These are phyloP conservation scores for Pseudogymnoascus sp. DNA, from an alignment of 2,329 filamentous ascomycete genomes.

Conservation along the genomic window DNA sequence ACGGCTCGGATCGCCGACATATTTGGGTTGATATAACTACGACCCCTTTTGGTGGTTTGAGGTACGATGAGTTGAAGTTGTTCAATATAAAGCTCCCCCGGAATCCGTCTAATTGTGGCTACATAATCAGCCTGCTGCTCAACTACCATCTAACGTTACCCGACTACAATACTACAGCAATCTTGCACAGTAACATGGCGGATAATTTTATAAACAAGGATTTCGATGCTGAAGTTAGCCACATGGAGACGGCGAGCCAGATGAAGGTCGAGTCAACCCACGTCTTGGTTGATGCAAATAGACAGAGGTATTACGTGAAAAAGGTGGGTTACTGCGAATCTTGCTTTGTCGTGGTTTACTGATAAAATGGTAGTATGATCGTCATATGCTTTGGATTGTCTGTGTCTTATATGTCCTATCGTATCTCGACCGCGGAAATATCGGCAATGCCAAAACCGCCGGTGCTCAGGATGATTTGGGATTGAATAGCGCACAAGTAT, in stretches of 20 bases:
- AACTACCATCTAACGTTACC: no score
- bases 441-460: conserved; percentile 19
- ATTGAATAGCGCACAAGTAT: neutral
- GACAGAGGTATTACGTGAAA: neutral
- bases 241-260: neutral
- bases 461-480: conserved; percentile 9
- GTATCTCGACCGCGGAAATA: conserved; percentile 17
- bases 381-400: neutral
- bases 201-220: neutral
- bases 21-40: no score
- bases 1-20: no score
- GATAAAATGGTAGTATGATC: neutral
- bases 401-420: neutral
- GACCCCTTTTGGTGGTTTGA: no score
- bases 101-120: no score
- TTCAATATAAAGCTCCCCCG: no score
- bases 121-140: no score
- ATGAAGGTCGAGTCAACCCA: neutral
- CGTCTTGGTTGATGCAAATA: neutral
- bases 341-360: neutral
- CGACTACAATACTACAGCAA: no score
- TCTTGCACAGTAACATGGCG: no score
- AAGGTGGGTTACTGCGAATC: neutral
- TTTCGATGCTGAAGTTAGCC: neutral
- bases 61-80: no score